A percentile compares a stretch with the other conserved stretches of the same genome.
phyloP scores from a whole-genome alignment of 441 rosid genomes.

The Croton setiger region DNA sequence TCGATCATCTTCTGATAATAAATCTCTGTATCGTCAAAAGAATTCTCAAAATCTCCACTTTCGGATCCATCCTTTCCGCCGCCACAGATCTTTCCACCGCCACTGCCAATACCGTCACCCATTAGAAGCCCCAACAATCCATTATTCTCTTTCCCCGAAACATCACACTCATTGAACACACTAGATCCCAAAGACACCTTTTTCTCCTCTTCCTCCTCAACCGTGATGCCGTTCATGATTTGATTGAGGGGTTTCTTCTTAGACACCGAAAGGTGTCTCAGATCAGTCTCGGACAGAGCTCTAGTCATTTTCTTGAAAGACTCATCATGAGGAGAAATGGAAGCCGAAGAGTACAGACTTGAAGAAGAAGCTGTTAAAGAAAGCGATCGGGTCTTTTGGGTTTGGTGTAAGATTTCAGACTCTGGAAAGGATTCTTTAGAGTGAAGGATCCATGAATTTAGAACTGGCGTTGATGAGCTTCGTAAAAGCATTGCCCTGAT shows the following conservation, averaged over 20 bases:
- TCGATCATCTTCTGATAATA: conserved; percentile 75
- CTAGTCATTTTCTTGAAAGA: conserved; percentile 40
- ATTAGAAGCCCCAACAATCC: conserved; percentile 14
- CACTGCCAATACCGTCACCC: conserved; percentile 15
- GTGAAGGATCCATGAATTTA: conserved; percentile 49
- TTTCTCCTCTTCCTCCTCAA: conserved; percentile 33
- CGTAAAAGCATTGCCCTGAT: conserved; percentile 45
- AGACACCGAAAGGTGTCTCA: conserved; percentile 34
- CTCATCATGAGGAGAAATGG: conserved; percentile 20
- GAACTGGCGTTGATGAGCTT: conserved; percentile 65
- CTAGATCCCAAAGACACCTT: conserved; percentile 17
- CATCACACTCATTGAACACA: conserved; percentile 31
- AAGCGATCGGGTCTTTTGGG: conserved; percentile 31
- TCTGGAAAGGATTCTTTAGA: conserved; percentile 43
- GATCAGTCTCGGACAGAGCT: conserved; percentile 57
- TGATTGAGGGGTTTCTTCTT: conserved; percentile 24
- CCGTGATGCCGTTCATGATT: conserved; percentile 25
- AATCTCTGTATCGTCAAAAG: conserved; percentile 34
- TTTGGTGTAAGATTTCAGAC: conserved; percentile 34
- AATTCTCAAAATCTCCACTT: conserved; percentile 30
- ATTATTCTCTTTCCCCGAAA: conserved; percentile 12
- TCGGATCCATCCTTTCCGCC: conserved; percentile 36
- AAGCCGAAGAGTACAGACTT: conserved; percentile 27
- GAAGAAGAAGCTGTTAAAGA: conserved; percentile 36
- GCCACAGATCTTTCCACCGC: conserved; percentile 41